Conservation (phyloP, 108 stramenopile genomes). For the Phaeodactylum tricornutum region DNA sequence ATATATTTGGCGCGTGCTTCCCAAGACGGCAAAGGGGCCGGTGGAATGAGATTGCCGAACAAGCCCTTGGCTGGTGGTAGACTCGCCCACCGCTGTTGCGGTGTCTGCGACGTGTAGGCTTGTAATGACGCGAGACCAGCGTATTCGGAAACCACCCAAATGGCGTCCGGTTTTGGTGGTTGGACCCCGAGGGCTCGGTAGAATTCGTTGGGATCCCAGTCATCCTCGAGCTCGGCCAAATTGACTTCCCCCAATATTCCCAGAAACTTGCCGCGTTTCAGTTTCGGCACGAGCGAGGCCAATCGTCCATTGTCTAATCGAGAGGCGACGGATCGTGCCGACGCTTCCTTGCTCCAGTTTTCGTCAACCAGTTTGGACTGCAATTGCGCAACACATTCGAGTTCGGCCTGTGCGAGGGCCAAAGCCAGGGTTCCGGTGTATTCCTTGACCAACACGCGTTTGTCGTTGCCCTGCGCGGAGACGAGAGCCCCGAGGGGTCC, state of each 20-base stretch:
- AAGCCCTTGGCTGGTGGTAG: slow-evolving; percentile 51
- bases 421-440: slow-evolving; percentile 47
- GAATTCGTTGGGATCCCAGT: slow-evolving; percentile 60
- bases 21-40: slow-evolving; percentile 52
- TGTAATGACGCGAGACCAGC: slow-evolving; percentile 48
- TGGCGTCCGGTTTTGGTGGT: slow-evolving; percentile 48
- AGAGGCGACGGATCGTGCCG: slow-evolving; percentile 27
- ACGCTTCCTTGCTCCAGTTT: slow-evolving; percentile 43
- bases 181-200: slow-evolving; percentile 55
- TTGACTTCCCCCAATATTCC: slow-evolving; percentile 68
- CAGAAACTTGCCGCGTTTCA: slow-evolving; percentile 30
- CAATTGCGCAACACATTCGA: slow-evolving; percentile 26
- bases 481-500: slow-evolving; percentile 36
- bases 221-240: slow-evolving; percentile 66
- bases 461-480: slow-evolving; percentile 51
- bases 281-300: slow-evolving; percentile 17
- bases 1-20: slow-evolving; percentile 53
- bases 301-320: slow-evolving; percentile 56
- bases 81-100: slow-evolving; percentile 21
- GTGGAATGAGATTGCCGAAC: slow-evolving; percentile 38
- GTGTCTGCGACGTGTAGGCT: slow-evolving; percentile 32
- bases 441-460: slow-evolving; percentile 64
- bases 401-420: slow-evolving; percentile 40
- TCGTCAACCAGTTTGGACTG: slow-evolving; percentile 46
- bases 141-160: slow-evolving; percentile 78